phyloP scores from a whole-genome alignment of 2,329 filamentous ascomycete species.

The Talaromyces sp. region DNA sequence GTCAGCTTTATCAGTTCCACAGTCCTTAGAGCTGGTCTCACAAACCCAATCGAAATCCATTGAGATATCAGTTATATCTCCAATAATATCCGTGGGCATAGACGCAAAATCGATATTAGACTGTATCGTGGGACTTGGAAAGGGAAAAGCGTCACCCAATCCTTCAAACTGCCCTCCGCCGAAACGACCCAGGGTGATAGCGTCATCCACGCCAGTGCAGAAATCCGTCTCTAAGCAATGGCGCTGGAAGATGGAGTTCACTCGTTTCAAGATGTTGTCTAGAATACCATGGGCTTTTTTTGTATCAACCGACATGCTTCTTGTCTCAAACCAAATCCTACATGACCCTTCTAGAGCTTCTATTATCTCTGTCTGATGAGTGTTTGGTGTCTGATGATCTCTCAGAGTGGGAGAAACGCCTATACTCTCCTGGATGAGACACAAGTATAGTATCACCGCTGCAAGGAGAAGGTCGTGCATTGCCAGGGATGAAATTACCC shows the following conservation, averaged over 20 bases:
- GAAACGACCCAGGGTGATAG: not conserved
- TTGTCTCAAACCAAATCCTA: constrained; percentile 5
- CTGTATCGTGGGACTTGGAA: not conserved
- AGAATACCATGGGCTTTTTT: not conserved
- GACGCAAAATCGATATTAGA: not conserved
- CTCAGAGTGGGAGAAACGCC: not conserved
- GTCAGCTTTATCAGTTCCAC: not conserved
- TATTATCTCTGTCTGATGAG: not conserved
- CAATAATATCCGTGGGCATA: not conserved
- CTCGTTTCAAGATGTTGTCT: constrained; percentile 1
- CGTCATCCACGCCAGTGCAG: not conserved
- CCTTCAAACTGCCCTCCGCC: not conserved
- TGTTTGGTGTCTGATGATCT: not conserved
- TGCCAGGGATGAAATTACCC: constrained; percentile 5
- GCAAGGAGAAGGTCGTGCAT: constrained; percentile 4
- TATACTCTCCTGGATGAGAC: not conserved
- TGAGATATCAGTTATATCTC: not conserved
- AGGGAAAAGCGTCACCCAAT: not conserved
- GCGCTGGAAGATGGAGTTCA: not conserved
- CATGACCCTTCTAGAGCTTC: not conserved
- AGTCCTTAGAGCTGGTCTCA: not conserved
- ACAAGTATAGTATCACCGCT: constrained; percentile 2
- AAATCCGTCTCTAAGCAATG: not conserved
- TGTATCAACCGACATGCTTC: constrained; percentile 2
- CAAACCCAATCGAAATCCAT: constrained; percentile 4